Percentiles rank a stretch among this genome's conserved stretches.
These are phyloP conservation scores for Pyrrhoderma lamaoense DNA, from an alignment of 1,284 basidiomycete species.

Conservation along the genomic window DNA sequence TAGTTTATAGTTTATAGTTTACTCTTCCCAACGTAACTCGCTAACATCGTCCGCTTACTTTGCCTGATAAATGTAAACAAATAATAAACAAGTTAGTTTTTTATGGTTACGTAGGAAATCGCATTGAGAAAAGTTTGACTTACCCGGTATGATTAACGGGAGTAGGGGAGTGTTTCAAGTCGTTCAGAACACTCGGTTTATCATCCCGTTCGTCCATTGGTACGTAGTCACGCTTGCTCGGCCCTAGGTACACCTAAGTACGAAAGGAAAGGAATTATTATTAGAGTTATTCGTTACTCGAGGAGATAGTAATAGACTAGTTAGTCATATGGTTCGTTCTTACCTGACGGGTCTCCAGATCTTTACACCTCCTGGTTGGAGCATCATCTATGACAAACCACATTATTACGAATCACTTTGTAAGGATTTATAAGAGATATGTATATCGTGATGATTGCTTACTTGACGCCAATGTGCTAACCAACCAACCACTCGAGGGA, in stretches of 20 bases:
- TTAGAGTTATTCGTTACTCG: not conserved
- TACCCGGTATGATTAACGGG: slow-evolving; percentile 71
- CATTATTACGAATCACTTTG: not conserved
- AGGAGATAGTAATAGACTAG: not conserved
- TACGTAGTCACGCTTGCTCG: slow-evolving; percentile 65
- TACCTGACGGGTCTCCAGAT: slow-evolving; percentile 87
- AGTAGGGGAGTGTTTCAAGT: slow-evolving; percentile 50
- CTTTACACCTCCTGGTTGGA: slow-evolving; percentile 79
- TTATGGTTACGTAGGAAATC: not conserved
- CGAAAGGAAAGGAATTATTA: not conserved
- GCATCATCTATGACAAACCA: slow-evolving; percentile 61
- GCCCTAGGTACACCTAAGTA: slow-evolving; percentile 66
- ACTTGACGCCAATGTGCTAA: slow-evolving; percentile 82
- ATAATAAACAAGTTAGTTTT: no score
- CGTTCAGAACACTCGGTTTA: slow-evolving; percentile 35
- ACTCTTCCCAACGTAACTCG: slow-evolving; percentile 58
- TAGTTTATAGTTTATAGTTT: slow-evolving; percentile 35
- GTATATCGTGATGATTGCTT: slow-evolving; percentile 13
- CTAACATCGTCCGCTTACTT: slow-evolving; percentile 68
- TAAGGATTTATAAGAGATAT: not conserved
- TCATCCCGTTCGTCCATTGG: slow-evolving; percentile 48
- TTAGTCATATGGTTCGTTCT: no score
- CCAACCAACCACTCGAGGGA: slow-evolving; percentile 86
- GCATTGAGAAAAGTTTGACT: slow-evolving; percentile 17
- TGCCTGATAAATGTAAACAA: no score